Percentiles rank a stretch among this genome's conserved stretches.
Evolutionary conservation across 305 asterid species (phyloP).

Genomic region (Rubia tinctorum): DNA sequence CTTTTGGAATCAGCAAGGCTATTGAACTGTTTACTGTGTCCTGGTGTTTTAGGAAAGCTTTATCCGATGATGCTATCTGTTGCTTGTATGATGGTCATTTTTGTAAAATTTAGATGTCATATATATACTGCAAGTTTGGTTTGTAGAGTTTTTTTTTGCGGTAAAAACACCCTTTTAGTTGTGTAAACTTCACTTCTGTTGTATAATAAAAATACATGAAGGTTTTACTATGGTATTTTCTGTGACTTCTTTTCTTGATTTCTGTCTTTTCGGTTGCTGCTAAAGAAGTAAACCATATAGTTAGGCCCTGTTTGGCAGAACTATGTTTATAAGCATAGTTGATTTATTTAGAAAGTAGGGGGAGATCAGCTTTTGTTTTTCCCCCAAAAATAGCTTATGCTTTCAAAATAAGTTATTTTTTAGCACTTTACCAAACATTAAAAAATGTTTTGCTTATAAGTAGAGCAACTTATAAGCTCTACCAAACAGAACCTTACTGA

Average conservation of each 20-base stretch:
- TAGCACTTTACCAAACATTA: too few species aligned
- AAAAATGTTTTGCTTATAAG: too few species aligned
- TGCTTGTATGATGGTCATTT: background rate
- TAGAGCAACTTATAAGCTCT: too few species aligned
- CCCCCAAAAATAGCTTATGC: too few species aligned
- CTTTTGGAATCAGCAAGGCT: background rate
- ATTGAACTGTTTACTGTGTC: background rate
- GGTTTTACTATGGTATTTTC: background rate
- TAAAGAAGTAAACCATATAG: conserved; percentile 66
- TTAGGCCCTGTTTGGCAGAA: too few species aligned
- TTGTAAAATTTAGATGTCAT: background rate
- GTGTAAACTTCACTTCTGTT: background rate
- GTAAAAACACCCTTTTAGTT: background rate
- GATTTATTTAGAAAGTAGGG: too few species aligned
- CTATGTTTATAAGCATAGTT: too few species aligned
- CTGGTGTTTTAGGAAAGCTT: background rate
- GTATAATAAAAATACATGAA: background rate
- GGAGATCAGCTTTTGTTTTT: too few species aligned
- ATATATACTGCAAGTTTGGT: background rate
- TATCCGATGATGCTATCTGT: background rate
- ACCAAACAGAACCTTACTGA: too few species aligned
- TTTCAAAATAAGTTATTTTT: too few species aligned
- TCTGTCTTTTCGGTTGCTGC: conserved; percentile 44
- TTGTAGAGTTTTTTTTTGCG: background rate
- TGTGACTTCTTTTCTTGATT: background rate